Evolutionary conservation across 345 rosid species (phyloP), one percentile per base, ranked within the genome.

Genomic region (Theobroma cacao): DNA sequence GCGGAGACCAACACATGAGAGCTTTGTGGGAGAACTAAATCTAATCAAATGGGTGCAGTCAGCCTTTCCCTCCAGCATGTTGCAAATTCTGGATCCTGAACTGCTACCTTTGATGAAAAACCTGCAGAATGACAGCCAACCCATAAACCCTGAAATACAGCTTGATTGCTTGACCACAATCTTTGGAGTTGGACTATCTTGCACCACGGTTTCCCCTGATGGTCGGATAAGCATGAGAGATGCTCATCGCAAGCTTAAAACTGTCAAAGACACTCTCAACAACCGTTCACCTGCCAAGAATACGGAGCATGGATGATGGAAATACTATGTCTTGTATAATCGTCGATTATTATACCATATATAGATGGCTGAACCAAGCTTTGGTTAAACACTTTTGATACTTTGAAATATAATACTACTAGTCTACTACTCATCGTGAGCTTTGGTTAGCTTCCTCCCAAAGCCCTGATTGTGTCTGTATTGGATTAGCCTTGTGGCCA

Each of bases 121-220:
- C 45, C 31, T 12, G 61, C 60, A 33, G 13, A 2, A 38, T 3
- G 65, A 40, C 36, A 33, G 22, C 24, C 45, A 40, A 13, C 1
- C 8, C 11, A 24, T 7, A 20, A 36, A 30, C 28, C 50, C 50
- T 7, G 75, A 73, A 22, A 64, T n/a, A 36, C n/a, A 65, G 3
- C 40, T 38, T 7, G 85, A 79, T 47, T 85, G 83, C 24, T 52
- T 89, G 79, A 74, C 60, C 17, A 82, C 81, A 40, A 45, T 84
- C 30, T 30, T 86, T 20, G 90, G 82, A 22, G 81, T 83, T 58
- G 90, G 90, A 20, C 81, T 89, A 41, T 71, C 84, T 60, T 87
- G 90, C 69, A 77, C 83, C 6, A 48, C 59, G 0, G 68, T 72
- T 41, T 80, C 87, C 75, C 86, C 90, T 53, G 82, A 75, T 61